phyloP scores from a whole-genome alignment of 2,329 filamentous ascomycete species.

The Alternaria consortialis region DNA sequence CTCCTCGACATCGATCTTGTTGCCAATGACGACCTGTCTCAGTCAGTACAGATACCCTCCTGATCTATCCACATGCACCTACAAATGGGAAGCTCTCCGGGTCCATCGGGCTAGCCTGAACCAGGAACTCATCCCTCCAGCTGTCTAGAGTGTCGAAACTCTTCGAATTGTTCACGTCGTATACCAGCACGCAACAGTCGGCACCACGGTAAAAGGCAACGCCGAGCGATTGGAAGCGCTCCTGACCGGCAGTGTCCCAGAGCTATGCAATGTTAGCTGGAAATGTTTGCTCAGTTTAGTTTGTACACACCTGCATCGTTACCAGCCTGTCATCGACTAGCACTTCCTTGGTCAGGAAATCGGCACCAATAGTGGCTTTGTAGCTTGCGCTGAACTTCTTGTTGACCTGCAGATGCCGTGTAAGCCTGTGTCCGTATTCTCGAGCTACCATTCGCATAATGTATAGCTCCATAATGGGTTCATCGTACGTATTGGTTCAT shows the following conservation, averaged over 20 bases:
- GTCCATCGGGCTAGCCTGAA: conserved; percentile 95
- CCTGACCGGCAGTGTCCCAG: conserved; percentile 97
- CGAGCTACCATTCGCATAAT: background rate
- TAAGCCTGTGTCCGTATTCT: conserved; percentile 14
- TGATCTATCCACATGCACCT: conserved; percentile 49
- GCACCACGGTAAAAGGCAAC: conserved; percentile 98
- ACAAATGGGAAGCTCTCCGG: conserved; percentile 98
- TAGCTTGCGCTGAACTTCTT: conserved; percentile 99
- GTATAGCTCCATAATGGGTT: conserved; percentile 2
- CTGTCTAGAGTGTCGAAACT: conserved; percentile 98
- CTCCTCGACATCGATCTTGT: conserved; percentile 99
- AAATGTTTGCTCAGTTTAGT: conserved; percentile 9
- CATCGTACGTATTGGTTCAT: conserved; percentile 99
- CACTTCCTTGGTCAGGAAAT: conserved; percentile 98
- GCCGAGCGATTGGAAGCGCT: conserved; percentile 95
- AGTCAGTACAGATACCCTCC: conserved; percentile 20
- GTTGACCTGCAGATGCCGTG: conserved; percentile 77
- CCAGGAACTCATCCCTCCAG: conserved; percentile 98
- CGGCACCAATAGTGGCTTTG: conserved; percentile 98
- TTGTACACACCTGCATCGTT: conserved; percentile 86
- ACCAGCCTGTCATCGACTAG: conserved; percentile 96
- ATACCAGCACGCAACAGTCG: conserved; percentile 97
- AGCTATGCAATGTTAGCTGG: conserved; percentile 65
- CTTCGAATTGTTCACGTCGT: conserved; percentile 99
- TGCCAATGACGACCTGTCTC: conserved; percentile 87